Evolutionary conservation across 2,329 filamentous ascomycete genomes (phyloP).

Genomic region (Arthrinium puccinioides): DNA sequence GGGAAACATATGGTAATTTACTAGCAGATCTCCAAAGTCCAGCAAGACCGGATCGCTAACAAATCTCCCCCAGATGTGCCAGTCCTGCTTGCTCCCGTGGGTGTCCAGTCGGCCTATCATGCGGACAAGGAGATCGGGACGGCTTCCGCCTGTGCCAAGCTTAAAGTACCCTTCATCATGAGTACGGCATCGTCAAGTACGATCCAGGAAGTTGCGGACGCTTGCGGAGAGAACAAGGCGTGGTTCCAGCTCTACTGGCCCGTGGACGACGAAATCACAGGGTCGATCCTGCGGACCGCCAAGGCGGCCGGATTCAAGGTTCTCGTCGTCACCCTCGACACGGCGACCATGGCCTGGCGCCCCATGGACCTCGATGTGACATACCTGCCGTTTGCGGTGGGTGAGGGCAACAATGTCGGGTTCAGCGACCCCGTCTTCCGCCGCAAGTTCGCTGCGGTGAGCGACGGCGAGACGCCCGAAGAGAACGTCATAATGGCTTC

Average conservation of each 20-base stretch:
- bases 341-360: constrained; percentile 61
- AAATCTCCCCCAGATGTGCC: constrained; percentile 30
- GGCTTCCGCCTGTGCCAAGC: constrained; percentile 52
- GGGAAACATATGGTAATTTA: constrained; percentile 38
- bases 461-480: constrained; percentile 37
- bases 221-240: constrained; percentile 47
- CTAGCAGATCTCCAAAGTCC: too few relatives aligned
- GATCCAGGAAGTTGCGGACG: constrained; percentile 59
- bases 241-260: constrained; percentile 79
- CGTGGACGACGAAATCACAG: constrained; percentile 55
- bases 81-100: constrained; percentile 59
- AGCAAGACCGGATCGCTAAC: too few relatives aligned
- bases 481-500: constrained; percentile 42
- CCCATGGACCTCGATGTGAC: constrained; percentile 59
- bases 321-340: constrained; percentile 67
- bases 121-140: constrained; percentile 56
- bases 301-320: constrained; percentile 55
- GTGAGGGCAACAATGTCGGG: constrained; percentile 52
- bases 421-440: constrained; percentile 63
- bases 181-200: constrained; percentile 56
- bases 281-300: constrained; percentile 54
- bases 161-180: constrained; percentile 59
- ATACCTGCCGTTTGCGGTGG: constrained; percentile 52
- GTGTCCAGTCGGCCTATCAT: constrained; percentile 63
- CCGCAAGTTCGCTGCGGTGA: constrained; percentile 42